Conservation (phyloP, 225 moss, liverwort and hornwort species). For the Polytrichum commune region DNA sequence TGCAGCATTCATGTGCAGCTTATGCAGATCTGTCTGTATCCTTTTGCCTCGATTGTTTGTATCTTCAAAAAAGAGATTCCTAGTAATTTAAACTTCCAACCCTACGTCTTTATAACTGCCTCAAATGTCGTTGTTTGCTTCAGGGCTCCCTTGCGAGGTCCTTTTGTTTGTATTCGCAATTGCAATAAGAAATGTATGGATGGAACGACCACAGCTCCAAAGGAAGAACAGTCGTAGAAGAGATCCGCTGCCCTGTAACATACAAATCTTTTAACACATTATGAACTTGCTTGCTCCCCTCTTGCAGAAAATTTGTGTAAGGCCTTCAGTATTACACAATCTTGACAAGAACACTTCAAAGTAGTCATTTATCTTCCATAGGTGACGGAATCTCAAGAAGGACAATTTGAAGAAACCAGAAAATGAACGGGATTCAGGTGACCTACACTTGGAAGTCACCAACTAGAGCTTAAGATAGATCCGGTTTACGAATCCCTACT, state of each 20-base stretch:
- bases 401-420: not conserved
- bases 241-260: not conserved
- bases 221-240: not conserved
- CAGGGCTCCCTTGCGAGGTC: not conserved
- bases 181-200: too few species aligned
- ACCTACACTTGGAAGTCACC: too few species aligned
- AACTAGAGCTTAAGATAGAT: too few species aligned
- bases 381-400: not conserved
- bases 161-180: not conserved
- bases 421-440: too few species aligned
- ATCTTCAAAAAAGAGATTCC: not conserved
- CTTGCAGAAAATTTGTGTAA: not conserved
- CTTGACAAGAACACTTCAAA: not conserved
- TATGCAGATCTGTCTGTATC: not conserved
- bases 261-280: not conserved
- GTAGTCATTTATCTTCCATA: not conserved
- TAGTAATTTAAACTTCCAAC: not conserved
- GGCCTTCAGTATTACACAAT: not conserved
- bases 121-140: not conserved
- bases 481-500: too few species aligned
- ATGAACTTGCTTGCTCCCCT: not conserved
- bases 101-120: not conserved
- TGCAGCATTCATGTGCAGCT: conserved; percentile 42
- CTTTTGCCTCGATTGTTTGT: not conserved
- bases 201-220: too few species aligned